Percentiles rank a stretch among this genome's conserved stretches.
Conservation (phyloP, 768 basidiomycete genomes). For the Gloeostereum incarnatum region DNA sequence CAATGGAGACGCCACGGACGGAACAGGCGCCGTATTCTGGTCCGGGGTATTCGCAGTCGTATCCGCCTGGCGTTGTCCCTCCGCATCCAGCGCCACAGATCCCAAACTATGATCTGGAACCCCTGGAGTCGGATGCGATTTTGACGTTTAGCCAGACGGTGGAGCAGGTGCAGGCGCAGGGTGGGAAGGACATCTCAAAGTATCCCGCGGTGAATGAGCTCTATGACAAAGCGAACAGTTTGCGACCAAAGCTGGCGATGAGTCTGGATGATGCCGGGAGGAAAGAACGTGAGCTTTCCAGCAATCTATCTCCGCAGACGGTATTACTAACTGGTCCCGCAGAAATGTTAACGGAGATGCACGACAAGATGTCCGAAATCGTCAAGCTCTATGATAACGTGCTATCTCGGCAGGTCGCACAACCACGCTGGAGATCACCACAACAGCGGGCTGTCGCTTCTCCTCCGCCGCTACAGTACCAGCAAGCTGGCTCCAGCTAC, state of each 20-base stretch:
- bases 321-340: slow-evolving; percentile 3
- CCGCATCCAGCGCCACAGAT: slow-evolving; percentile 40
- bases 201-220: slow-evolving; percentile 82
- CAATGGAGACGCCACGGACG: slow-evolving; percentile 38
- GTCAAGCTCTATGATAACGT: slow-evolving; percentile 88
- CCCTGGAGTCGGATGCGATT: slow-evolving; percentile 78
- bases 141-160: slow-evolving; percentile 88
- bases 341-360: slow-evolving; percentile 92
- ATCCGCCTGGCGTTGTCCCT: slow-evolving; percentile 25
- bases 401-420: slow-evolving; percentile 73
- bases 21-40: slow-evolving; percentile 29
- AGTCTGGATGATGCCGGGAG: slow-evolving; percentile 77
- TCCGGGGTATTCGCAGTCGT: slow-evolving; percentile 35
- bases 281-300: slow-evolving; percentile 60
- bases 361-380: slow-evolving; percentile 86
- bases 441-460: slow-evolving; percentile 19
- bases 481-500: slow-evolving; percentile 17
- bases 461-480: slow-evolving; percentile 20
- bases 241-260: slow-evolving; percentile 76
- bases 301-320: slow-evolving; percentile 1
- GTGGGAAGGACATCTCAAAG: slow-evolving; percentile 66
- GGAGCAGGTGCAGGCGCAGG: slow-evolving; percentile 72
- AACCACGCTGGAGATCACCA: slow-evolving; percentile 57
- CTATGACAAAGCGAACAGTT: slow-evolving; percentile 70
- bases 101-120: slow-evolving; percentile 74